Base-by-base conservation (phyloP, 83 land plant genomes). In the Diphasiastrum complanatum region DNA sequence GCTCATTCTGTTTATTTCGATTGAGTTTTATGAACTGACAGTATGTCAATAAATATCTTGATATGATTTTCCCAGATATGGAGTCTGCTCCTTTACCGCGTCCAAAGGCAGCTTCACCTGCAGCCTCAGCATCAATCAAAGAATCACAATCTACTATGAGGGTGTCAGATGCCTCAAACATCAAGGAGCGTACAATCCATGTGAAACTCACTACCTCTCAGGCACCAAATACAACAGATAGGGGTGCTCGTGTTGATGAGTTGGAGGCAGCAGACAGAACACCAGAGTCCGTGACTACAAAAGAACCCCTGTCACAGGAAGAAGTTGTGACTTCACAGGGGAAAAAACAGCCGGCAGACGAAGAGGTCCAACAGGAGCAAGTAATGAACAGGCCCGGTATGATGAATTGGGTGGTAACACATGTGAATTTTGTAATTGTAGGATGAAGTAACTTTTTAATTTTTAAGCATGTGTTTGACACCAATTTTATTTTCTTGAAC, bases 301-400 rank as follows among this genome's bases (percentile, higher is more conserved):
- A 73, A 62, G 91, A 83, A 52, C 75, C 65, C 18, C 69, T 66
- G 12, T 83, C 91, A 22, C 86, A 80, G 53, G 81, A 24, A 19
- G 60, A 56, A 12, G 4, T 56, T 33, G 22, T n/a, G 2, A 41
- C 40, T 33, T 56, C 60, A 19, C 60, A 74, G 19, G 73, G 77
- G 75, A 77, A 77, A n/a, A n/a, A n/a, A 67, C 78, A 65, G 8
- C 29, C 63, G 33, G 67, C 53, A 22, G 88, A 78, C 2, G 91
- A 86, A 45, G 86, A 86, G 65, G 86, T 80, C 48, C 91, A 86
- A 61, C 85, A 86, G 65, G 81, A 79, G 64, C 25, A n/a, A n/a
- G n/a, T n/a, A n/a, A n/a, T n/a, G n/a, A n/a, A n/a, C n/a, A n/a
- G n/a, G n/a, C n/a, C n/a, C n/a, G n/a, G n/a, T n/a, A n/a, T n/a